Conservation (phyloP, 495 filamentous ascomycete species). For the Amphirosellinia nigrospora region DNA sequence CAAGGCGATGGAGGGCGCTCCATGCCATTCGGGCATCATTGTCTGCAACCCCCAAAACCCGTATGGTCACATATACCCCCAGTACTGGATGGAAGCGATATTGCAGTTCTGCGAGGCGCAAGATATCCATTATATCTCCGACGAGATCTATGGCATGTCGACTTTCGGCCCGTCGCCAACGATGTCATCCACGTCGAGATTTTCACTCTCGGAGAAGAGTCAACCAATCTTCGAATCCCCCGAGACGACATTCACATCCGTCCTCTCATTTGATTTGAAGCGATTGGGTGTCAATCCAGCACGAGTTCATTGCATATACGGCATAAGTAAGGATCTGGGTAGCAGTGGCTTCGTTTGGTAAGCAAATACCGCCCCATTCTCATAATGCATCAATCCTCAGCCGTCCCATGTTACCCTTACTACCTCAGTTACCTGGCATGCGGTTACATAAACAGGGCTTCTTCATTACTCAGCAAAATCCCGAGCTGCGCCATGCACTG, state of each 20-base stretch:
- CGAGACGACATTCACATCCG: conserved; percentile 6
- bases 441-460: conserved; percentile 4
- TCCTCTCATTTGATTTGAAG: conserved; percentile 2
- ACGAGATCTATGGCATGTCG: conserved; percentile 16
- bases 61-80: conserved; percentile 8
- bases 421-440: neutral
- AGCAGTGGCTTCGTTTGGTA: conserved; percentile 16
- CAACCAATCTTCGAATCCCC: conserved; percentile 10
- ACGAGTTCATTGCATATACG: conserved; percentile 15
- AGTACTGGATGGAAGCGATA: conserved; percentile 6
- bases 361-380: neutral
- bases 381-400: neutral
- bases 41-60: conserved; percentile 8
- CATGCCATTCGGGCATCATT: conserved; percentile 12
- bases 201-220: neutral
- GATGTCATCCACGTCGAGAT: neutral
- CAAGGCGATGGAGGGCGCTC: conserved; percentile 6
- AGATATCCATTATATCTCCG: conserved; percentile 9
- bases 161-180: conserved; percentile 8
- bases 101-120: conserved; percentile 5
- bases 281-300: conserved; percentile 10
- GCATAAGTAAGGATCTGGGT: conserved; percentile 9
- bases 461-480: conserved; percentile 5
- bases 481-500: conserved; percentile 8
- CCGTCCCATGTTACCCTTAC: neutral